Conservation (phyloP, 2,329 filamentous ascomycete genomes). For the Grosmannia penicillata region DNA sequence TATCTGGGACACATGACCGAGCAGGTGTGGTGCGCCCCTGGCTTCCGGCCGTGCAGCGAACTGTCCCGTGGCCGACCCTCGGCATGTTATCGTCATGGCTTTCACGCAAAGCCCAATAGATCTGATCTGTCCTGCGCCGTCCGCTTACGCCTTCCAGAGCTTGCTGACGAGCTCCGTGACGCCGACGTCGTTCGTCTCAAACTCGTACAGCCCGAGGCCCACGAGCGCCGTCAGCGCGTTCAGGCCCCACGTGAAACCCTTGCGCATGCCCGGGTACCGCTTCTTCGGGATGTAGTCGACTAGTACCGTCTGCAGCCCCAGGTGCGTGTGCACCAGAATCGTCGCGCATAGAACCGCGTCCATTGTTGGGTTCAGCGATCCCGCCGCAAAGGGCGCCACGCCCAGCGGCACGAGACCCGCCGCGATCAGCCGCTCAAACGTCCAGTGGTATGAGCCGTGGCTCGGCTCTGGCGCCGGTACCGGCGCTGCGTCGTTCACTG, state of each 20-base stretch:
- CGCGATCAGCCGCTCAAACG: conserved; percentile 77
- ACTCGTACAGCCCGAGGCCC: conserved; percentile 87
- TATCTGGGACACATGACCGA: too few species aligned
- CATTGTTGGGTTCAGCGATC: conserved; percentile 74
- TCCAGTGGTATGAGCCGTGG: conserved; percentile 98
- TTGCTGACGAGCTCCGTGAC: conserved; percentile 78
- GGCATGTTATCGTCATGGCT: too few species aligned
- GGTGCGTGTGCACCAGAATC: conserved; percentile 83
- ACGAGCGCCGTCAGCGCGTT: conserved; percentile 66
- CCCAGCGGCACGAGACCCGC: conserved; percentile 73
- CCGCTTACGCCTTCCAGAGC: conserved; percentile 64
- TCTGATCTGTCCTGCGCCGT: background rate
- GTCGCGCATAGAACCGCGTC: conserved; percentile 76
- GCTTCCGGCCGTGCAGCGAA: too few species aligned
- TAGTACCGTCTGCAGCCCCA: conserved; percentile 83
- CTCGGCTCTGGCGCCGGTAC: conserved; percentile 57
- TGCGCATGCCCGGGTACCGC: conserved; percentile 52
- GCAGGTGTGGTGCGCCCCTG: background rate
- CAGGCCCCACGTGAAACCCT: conserved; percentile 60
- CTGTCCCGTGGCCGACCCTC: too few species aligned
- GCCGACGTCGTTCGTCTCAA: conserved; percentile 97
- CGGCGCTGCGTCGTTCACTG: conserved; percentile 75
- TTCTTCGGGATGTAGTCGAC: conserved; percentile 78
- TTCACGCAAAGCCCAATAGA: background rate
- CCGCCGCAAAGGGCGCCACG: conserved; percentile 81